Percentiles rank a stretch among this genome's conserved stretches.
Evolutionary conservation across 1,139 yeast genomes (phyloP).

Genomic region (Yamadazyma diddensiae): DNA sequence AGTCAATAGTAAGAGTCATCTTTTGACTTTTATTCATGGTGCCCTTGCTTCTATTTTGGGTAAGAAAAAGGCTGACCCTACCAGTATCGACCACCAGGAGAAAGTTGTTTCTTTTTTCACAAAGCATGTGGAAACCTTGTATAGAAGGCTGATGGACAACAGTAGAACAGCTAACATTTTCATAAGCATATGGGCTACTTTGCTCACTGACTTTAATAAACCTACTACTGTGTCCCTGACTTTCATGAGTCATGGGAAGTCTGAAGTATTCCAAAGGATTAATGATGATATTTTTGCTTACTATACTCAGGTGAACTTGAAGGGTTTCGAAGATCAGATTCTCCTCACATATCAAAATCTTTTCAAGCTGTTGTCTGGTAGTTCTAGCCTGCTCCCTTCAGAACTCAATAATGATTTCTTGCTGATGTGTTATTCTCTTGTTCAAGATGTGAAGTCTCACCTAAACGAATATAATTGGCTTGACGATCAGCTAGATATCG

Average conservation of each 20-base stretch:
- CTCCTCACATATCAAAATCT: too few relatives aligned
- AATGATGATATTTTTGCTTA: slow-evolving; percentile 24
- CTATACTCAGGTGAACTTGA: slow-evolving; percentile 17
- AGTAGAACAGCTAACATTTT: slow-evolving; percentile 20
- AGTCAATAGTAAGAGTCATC: background rate
- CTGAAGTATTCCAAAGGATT: slow-evolving; percentile 25
- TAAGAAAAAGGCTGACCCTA: slow-evolving; percentile 17
- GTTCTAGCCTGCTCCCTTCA: too few relatives aligned
- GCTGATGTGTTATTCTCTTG: too few relatives aligned
- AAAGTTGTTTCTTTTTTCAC: slow-evolving; percentile 21
- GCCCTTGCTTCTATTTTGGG: slow-evolving; percentile 1
- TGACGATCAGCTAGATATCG: too few relatives aligned
- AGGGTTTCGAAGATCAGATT: too few relatives aligned
- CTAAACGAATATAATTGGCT: too few relatives aligned
- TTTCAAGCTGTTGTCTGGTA: too few relatives aligned
- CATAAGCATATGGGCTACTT: slow-evolving; percentile 28
- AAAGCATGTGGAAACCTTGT: slow-evolving; percentile 22
- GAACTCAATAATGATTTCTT: too few relatives aligned
- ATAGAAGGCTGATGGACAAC: slow-evolving; percentile 19
- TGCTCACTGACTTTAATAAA: slow-evolving; percentile 19
- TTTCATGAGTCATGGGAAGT: slow-evolving; percentile 20
- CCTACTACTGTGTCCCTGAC: slow-evolving; percentile 9
- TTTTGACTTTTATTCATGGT: background rate
- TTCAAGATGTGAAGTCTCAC: too few relatives aligned
- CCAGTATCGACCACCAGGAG: slow-evolving; percentile 18